Percentiles rank a stretch among this genome's conserved stretches.
phyloP scores from a whole-genome alignment of 306 rosid genomes.

The Cucumis sativus region Cucumber_9930_V3 NC_026657.2:34391001-34391500 shows the following conservation, averaged over 20 bases:
- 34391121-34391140: slow-evolving; percentile 59
- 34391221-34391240: slow-evolving; percentile 41
- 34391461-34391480: slow-evolving; percentile 35
- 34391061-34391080: slow-evolving; percentile 56
- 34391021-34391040: slow-evolving; percentile 56
- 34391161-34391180: slow-evolving; percentile 59
- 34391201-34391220: slow-evolving; percentile 48
- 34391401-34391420: slow-evolving; percentile 37
- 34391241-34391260: slow-evolving; percentile 38
- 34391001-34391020: slow-evolving; percentile 48
- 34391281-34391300: slow-evolving; percentile 37
- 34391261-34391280: slow-evolving; percentile 49
- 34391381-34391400: slow-evolving; percentile 49
- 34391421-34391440: slow-evolving; percentile 38
- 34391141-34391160: slow-evolving; percentile 46
- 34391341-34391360: slow-evolving; percentile 38
- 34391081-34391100: slow-evolving; percentile 48
- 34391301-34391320: slow-evolving; percentile 41
- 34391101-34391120: slow-evolving; percentile 53
- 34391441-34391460: slow-evolving; percentile 28
- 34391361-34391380: slow-evolving; percentile 48
- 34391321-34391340: slow-evolving; percentile 49
- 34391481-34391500: slow-evolving; percentile 55
- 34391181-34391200: slow-evolving; percentile 71
- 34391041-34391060: slow-evolving; percentile 62